phyloP scores from a whole-genome alignment of 139 green algal genomes.

The Pleodorina starrii region DNA sequence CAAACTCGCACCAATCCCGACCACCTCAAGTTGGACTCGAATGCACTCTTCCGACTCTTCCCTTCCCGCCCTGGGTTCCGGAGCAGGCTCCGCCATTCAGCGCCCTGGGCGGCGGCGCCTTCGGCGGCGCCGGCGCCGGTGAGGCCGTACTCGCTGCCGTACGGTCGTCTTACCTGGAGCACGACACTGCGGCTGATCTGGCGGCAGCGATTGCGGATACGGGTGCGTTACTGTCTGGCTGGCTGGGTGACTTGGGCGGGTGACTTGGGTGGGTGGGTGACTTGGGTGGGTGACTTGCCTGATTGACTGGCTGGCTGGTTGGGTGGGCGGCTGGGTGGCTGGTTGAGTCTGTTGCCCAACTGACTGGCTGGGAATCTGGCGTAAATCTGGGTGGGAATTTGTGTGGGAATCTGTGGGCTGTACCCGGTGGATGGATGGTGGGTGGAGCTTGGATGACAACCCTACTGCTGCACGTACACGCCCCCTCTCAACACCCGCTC shows the following conservation, averaged over 20 bases:
- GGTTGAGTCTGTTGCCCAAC: too few relatives aligned
- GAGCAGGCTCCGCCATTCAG: neutral
- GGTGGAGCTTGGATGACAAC: too few relatives aligned
- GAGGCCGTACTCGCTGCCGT: conserved; percentile 19
- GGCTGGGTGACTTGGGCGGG: neutral
- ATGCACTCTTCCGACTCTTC: too few relatives aligned
- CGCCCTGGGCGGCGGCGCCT: neutral
- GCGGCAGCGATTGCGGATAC: neutral
- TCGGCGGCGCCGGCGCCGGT: neutral
- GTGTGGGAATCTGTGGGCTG: too few relatives aligned
- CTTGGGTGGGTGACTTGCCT: neutral
- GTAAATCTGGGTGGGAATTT: too few relatives aligned
- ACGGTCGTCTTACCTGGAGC: conserved; percentile 17
- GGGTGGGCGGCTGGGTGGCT: neutral
- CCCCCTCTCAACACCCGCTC: too few relatives aligned
- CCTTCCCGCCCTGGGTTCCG: too few relatives aligned
- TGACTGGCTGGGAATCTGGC: too few relatives aligned
- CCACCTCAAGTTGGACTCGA: too few relatives aligned
- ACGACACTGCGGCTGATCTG: neutral
- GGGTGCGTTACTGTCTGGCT: neutral
- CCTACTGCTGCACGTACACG: too few relatives aligned
- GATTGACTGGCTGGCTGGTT: neutral
- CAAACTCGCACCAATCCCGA: too few relatives aligned
- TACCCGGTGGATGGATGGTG: too few relatives aligned
- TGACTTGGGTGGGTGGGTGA: neutral